A percentile compares a stretch with the other conserved stretches of the same genome.
Evolutionary conservation across 805 yeast genomes (phyloP).

Genomic region (Kluyveromyces aestuarii): DNA sequence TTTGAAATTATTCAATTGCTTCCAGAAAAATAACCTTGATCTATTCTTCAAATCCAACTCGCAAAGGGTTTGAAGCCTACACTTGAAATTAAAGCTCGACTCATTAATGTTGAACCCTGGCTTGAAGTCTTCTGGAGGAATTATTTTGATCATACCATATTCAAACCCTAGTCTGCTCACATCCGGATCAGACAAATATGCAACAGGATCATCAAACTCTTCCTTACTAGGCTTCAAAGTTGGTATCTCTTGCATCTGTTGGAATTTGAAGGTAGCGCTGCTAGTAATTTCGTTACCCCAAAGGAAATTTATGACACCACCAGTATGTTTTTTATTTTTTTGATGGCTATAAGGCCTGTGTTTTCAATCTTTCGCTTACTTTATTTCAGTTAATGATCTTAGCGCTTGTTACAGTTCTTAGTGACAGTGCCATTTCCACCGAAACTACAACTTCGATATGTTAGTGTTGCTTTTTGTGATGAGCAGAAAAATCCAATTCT

Average conservation of each 20-base stretch:
- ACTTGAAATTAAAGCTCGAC: slow-evolving; percentile 49
- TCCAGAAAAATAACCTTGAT: slow-evolving; percentile 51
- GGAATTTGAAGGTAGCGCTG: neutral
- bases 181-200: slow-evolving; percentile 46
- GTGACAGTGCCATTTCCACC: neutral
- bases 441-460: neutral
- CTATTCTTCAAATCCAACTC: slow-evolving; percentile 58
- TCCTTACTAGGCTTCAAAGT: slow-evolving; percentile 43
- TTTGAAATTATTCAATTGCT: slow-evolving; percentile 50
- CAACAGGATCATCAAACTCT: slow-evolving; percentile 57
- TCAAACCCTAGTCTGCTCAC: slow-evolving; percentile 38
- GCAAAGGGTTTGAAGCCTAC: slow-evolving; percentile 57
- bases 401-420: neutral
- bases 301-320: neutral
- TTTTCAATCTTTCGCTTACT: neutral
- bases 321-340: no score
- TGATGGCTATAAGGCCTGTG: neutral
- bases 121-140: slow-evolving; percentile 46
- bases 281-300: neutral
- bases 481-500: neutral
- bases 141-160: slow-evolving; percentile 69
- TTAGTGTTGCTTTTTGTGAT: neutral
- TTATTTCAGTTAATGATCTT: no score
- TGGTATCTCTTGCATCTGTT: slow-evolving; percentile 35
- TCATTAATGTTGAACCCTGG: slow-evolving; percentile 48